These are phyloP conservation scores for Selaginella tamariscina DNA, from an alignment of 75 land plant species.

Conservation along the genomic window DNA sequence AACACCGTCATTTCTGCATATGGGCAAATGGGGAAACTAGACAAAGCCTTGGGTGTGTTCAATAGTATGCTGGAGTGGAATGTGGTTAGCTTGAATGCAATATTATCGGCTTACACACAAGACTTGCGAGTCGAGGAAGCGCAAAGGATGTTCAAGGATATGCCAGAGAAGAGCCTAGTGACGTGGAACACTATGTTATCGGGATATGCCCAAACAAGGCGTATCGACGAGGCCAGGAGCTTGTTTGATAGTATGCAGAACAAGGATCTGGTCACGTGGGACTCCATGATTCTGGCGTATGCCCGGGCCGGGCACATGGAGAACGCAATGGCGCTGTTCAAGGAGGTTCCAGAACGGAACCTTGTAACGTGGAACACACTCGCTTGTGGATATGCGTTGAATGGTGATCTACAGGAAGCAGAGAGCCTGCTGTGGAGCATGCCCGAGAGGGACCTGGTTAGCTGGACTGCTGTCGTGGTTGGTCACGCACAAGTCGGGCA, in stretches of 20 bases:
- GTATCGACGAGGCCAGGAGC: neutral
- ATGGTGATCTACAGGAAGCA: neutral
- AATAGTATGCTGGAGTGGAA: neutral
- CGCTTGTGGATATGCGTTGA: neutral
- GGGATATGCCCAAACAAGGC: neutral
- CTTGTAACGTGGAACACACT: neutral
- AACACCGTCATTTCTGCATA: neutral
- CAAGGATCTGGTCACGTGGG: neutral
- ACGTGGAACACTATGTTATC: neutral
- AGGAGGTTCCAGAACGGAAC: neutral
- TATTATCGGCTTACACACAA: neutral
- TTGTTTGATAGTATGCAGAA: neutral
- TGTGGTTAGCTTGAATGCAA: neutral
- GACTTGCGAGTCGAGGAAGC: neutral
- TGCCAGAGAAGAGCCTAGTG: neutral
- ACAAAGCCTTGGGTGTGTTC: neutral
- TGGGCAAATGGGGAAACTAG: neutral
- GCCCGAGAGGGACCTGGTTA: neutral
- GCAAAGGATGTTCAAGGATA: neutral
- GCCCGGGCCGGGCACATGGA: neutral
- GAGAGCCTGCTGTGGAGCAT: neutral
- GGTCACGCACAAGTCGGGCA: neutral
- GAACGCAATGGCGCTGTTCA: neutral
- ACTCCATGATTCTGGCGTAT: neutral
- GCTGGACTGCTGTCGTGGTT: neutral